Conservation (phyloP, 1,284 basidiomycete genomes). For the Chiua sp. region DNA sequence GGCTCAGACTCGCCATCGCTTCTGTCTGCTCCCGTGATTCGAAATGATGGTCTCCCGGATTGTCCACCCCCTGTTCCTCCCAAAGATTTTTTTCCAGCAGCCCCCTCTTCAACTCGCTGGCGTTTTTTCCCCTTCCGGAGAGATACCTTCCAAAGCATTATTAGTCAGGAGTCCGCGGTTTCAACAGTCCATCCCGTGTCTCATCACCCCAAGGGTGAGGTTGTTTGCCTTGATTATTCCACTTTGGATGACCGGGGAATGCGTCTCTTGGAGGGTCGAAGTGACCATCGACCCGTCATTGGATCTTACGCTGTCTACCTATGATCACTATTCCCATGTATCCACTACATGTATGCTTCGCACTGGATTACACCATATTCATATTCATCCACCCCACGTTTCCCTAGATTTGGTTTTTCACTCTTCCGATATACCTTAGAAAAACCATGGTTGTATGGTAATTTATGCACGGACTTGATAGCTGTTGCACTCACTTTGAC, state of each 20-base stretch:
- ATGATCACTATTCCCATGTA: conserved; percentile 29
- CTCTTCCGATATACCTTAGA: conserved; percentile 22
- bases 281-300: conserved; percentile 82
- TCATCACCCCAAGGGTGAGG: conserved; percentile 57
- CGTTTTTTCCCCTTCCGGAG: conserved; percentile 61
- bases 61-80: conserved; percentile 33
- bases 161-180: conserved; percentile 33
- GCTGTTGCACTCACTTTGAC: conserved; percentile 14
- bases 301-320: conserved; percentile 72
- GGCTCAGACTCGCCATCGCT: conserved; percentile 12
- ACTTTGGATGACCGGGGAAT: conserved; percentile 80
- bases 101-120: conserved; percentile 50
- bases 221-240: conserved; percentile 71
- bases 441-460: conserved; percentile 18
- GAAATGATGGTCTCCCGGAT: conserved; percentile 25
- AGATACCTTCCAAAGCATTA: conserved; percentile 36
- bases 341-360: conserved; percentile 13
- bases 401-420: conserved; percentile 4
- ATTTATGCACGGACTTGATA: conserved; percentile 17
- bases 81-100: conserved; percentile 35
- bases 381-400: conserved; percentile 11
- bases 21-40: conserved; percentile 9
- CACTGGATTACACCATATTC: conserved; percentile 4
- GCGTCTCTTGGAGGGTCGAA: conserved; percentile 76
- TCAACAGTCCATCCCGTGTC: conserved; percentile 32